These are phyloP conservation scores for Heimioporus punctisporus DNA, from an alignment of 1,284 basidiomycete species.

Conservation along the genomic window DNA sequence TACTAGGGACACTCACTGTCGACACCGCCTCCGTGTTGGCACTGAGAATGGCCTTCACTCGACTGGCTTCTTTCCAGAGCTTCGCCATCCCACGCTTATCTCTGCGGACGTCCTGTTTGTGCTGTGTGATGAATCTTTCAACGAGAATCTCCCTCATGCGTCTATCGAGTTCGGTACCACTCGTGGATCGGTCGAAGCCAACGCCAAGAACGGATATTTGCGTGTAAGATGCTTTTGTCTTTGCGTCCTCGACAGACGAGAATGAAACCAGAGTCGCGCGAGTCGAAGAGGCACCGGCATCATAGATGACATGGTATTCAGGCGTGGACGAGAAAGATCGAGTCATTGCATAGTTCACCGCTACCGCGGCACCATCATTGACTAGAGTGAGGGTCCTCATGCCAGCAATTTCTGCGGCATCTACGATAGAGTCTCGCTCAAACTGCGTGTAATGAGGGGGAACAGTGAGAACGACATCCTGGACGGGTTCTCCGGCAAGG, in stretches of 20 bases:
- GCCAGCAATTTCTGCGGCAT: slow-evolving; percentile 92
- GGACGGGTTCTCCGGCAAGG: slow-evolving; percentile 75
- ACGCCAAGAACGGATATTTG: slow-evolving; percentile 79
- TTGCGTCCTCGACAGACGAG: slow-evolving; percentile 52
- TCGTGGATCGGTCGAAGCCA: slow-evolving; percentile 79
- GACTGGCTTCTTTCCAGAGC: slow-evolving; percentile 90
- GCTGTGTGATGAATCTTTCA: slow-evolving; percentile 73
- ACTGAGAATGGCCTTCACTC: slow-evolving; percentile 93
- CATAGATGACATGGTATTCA: slow-evolving; percentile 94
- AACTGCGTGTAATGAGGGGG: slow-evolving; percentile 88
- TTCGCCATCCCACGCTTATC: slow-evolving; percentile 93
- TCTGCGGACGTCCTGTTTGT: slow-evolving; percentile 62
- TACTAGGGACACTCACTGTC: slow-evolving; percentile 50
- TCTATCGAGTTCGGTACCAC: slow-evolving; percentile 86
- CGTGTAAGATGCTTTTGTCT: slow-evolving; percentile 58
- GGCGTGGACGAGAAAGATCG: slow-evolving; percentile 75
- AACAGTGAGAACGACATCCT: slow-evolving; percentile 85
- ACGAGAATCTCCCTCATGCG: slow-evolving; percentile 84
- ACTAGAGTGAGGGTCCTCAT: slow-evolving; percentile 84
- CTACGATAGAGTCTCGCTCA: slow-evolving; percentile 87
- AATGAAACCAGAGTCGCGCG: slow-evolving; percentile 90
- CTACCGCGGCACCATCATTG: slow-evolving; percentile 93
- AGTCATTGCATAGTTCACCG: slow-evolving; percentile 97
- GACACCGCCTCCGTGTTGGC: slow-evolving; percentile 86
- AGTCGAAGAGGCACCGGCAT: slow-evolving; percentile 89